Evolutionary conservation across 139 green algal genomes (phyloP).

Genomic region (Medakamo hakoo): DNA sequence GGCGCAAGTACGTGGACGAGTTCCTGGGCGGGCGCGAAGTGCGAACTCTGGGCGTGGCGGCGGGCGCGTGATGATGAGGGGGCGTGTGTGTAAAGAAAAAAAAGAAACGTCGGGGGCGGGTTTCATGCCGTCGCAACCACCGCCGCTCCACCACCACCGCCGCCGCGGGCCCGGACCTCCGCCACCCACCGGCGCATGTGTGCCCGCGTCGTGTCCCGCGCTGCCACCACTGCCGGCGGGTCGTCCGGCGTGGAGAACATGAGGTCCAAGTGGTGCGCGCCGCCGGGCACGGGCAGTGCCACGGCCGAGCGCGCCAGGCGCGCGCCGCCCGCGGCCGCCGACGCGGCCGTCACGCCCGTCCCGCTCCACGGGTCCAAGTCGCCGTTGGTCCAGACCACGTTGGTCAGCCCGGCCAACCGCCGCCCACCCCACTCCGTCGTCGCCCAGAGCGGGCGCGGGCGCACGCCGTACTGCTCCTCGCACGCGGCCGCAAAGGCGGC

Average conservation of each 20-base stretch:
- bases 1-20: constrained; percentile 41
- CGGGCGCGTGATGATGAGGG: too few species aligned
- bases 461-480: neutral
- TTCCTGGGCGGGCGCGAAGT: constrained; percentile 8
- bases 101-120: too few species aligned
- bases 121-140: too few species aligned
- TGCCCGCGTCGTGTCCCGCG: neutral
- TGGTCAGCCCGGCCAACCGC: neutral
- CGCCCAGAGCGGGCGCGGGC: neutral
- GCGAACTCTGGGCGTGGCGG: too few species aligned
- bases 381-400: constrained; percentile 1
- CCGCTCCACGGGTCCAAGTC: constrained; percentile 5
- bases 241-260: constrained; percentile 6
- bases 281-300: constrained; percentile 8
- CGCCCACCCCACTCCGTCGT: neutral
- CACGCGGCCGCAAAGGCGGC: neutral
- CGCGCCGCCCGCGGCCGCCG: too few species aligned
- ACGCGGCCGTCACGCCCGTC: neutral
- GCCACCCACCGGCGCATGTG: neutral
- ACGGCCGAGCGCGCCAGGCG: too few species aligned
- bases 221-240: neutral
- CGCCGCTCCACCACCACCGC: neutral
- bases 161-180: too few species aligned
- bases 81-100: too few species aligned
- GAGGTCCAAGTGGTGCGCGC: constrained; percentile 13